Evolutionary conservation across 2,329 filamentous ascomycete species (phyloP), one percentile per base, ranked within the genome.

Genomic region (Lachnellula subtilissima): DNA sequence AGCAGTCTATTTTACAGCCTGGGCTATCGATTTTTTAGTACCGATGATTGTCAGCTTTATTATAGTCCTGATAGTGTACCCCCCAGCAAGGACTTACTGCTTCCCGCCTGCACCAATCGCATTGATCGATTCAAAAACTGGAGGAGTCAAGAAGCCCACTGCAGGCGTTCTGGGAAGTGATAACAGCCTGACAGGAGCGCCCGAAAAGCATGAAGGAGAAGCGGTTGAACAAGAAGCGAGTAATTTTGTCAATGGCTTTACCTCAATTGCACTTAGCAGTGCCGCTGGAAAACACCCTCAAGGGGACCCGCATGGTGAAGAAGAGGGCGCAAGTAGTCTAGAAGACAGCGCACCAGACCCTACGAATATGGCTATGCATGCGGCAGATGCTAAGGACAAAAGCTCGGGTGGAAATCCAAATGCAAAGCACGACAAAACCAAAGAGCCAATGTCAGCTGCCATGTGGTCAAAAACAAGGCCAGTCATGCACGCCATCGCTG

Each of bases 401-500:
- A 48, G 46, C 9, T 19, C 49, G 4, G 52, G 52, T 17, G 58
- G 55, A 7, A 54, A 64, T 22, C 43, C 57, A 8, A 55, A 53
- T 28, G 53, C 57, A 7, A 36, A 46, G 1, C 48, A 60, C n/a
- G 56, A 62, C 48, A 59, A 64, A 22, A 64, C 62, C 5, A 53
- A 61, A 42, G 52, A 58, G 36, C 60, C 62, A 4, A 57, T 62
- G 53, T 58, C 60, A 15, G 53, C 60, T 17, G 48, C 57, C 1
- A 52, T 64, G 45, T 64, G 62, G 60, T 53, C 48, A 3, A 62
- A 61, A 35, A 53, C 56, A 1, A 60, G 58, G 46, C 62, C 60
- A n/a, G 53, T 59, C 1, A 57, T 60, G 50, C 78, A 78, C 53
- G 68, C 71, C 0, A 66, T 83, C 4, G 73, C 76, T 0, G 76